These are phyloP conservation scores for Lactarius tabidus DNA, from an alignment of 768 basidiomycete species.

Conservation along the genomic window DNA sequence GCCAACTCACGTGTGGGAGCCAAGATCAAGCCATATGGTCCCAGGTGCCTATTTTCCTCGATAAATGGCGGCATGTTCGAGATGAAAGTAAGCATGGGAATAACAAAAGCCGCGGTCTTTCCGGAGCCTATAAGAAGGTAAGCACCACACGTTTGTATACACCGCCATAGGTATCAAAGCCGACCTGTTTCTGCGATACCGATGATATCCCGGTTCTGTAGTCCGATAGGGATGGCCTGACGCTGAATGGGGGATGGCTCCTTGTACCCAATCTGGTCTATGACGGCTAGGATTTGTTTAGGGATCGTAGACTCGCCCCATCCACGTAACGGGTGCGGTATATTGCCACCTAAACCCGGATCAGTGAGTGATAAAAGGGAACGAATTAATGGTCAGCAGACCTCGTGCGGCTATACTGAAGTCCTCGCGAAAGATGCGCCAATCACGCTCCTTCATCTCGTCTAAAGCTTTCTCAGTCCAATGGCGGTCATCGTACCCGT, in stretches of 20 bases:
- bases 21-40: slow-evolving; percentile 89
- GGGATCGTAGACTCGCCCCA: slow-evolving; percentile 92
- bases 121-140: slow-evolving; percentile 68
- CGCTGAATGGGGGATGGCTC: slow-evolving; percentile 97
- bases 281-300: slow-evolving; percentile 67
- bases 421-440: slow-evolving; percentile 99
- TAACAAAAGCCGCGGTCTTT: slow-evolving; percentile 98
- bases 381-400: slow-evolving; percentile 30
- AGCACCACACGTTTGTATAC: not conserved
- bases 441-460: slow-evolving; percentile 97
- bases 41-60: slow-evolving; percentile 91
- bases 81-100: slow-evolving; percentile 97
- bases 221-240: slow-evolving; percentile 97
- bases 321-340: slow-evolving; percentile 88
- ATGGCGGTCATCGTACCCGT: slow-evolving; percentile 88
- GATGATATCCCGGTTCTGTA: slow-evolving; percentile 95
- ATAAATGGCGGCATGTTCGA: slow-evolving; percentile 76
- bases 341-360: slow-evolving; percentile 67
- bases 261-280: slow-evolving; percentile 92
- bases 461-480: slow-evolving; percentile 92
- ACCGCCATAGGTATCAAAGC: slow-evolving; percentile 26
- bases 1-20: slow-evolving; percentile 98
- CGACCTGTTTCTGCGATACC: slow-evolving; percentile 97
- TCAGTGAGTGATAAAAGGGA: slow-evolving; percentile 8
- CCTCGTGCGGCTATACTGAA: slow-evolving; percentile 94